Conservation (phyloP, 2,329 filamentous ascomycete genomes). For the Cordyceps fumosorosea region DNA sequence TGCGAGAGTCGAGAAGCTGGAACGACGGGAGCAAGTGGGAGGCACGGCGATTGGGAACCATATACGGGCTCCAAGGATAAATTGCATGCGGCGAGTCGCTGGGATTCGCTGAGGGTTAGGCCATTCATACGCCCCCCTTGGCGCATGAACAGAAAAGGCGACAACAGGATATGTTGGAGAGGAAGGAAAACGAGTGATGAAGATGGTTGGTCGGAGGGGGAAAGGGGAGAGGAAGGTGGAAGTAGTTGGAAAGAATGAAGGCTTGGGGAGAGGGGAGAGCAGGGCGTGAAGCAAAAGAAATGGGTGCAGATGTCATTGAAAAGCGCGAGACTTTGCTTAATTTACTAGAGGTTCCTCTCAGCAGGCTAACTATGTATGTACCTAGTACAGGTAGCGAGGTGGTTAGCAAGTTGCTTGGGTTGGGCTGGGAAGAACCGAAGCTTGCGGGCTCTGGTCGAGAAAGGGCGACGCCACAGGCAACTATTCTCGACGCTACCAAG, state of each 20-base stretch:
- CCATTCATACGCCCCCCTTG: constrained; percentile 8
- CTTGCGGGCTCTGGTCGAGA: neutral
- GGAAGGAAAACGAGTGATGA: neutral
- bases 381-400: too few species aligned
- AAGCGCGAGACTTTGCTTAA: neutral
- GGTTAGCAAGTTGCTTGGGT: too few species aligned
- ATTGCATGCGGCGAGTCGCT: neutral
- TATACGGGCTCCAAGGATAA: neutral
- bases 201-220: neutral
- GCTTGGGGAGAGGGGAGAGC: neutral
- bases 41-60: neutral
- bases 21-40: neutral
- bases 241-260: neutral
- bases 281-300: constrained; percentile 4
- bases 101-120: neutral
- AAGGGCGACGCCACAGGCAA: neutral
- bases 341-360: too few species aligned
- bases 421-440: neutral
- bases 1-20: neutral
- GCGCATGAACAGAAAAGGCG: constrained; percentile 9
- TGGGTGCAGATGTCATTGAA: neutral
- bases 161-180: constrained; percentile 1
- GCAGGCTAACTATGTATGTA: too few species aligned
- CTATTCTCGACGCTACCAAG: too few species aligned
- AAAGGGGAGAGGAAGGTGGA: neutral